Conservation (phyloP, 306 rosid genomes). For the Malus asiatica region DNA sequence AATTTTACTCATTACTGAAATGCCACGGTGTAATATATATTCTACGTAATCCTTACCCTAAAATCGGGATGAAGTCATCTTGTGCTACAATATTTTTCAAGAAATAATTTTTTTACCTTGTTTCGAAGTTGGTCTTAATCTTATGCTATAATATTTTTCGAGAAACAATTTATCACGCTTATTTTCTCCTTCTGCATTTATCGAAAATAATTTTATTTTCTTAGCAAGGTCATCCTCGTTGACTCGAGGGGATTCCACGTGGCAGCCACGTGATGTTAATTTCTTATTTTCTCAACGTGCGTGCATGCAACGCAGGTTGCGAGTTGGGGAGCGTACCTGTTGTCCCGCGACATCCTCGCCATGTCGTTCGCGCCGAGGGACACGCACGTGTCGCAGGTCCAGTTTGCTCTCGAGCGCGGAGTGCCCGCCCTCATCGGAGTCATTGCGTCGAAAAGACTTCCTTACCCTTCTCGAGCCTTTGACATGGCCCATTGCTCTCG, state of each 20-base stretch:
- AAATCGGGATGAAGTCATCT: too few species aligned
- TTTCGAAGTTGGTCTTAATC: too few species aligned
- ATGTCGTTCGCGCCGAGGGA: conserved; percentile 72
- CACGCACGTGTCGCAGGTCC: conserved; percentile 76
- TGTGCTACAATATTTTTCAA: too few species aligned
- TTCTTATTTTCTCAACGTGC: neutral
- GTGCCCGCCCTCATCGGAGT: conserved; percentile 70
- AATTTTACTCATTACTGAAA: too few species aligned
- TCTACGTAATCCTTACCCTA: too few species aligned
- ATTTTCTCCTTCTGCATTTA: too few species aligned
- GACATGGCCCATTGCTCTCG: conserved; percentile 90
- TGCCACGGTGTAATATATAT: too few species aligned
- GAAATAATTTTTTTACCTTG: too few species aligned
- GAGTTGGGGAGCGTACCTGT: conserved; percentile 76
- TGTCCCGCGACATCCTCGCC: conserved; percentile 48
- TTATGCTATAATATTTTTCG: too few species aligned
- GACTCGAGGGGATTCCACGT: neutral
- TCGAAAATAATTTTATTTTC: too few species aligned
- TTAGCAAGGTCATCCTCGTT: neutral
- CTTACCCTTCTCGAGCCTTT: conserved; percentile 70
- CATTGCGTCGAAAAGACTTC: conserved; percentile 59
- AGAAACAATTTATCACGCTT: too few species aligned
- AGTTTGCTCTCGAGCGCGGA: conserved; percentile 74
- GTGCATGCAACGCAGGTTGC: conserved; percentile 46
- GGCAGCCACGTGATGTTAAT: neutral